Percentiles rank a stretch among this genome's conserved stretches.
Conservation (phyloP, 108 stramenopile genomes). For the Ochromonas danica region DNA sequence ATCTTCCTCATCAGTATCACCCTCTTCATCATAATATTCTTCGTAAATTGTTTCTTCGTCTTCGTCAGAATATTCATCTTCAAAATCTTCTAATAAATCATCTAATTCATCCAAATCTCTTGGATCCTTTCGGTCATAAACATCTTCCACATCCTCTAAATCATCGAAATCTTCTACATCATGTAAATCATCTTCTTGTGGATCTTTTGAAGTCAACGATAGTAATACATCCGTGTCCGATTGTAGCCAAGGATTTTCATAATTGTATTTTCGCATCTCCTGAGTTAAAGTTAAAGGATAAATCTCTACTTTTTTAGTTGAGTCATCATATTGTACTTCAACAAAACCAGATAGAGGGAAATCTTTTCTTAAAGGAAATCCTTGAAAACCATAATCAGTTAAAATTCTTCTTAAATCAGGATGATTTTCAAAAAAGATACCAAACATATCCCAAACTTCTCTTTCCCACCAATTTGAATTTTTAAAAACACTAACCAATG, state of each 20-base stretch:
- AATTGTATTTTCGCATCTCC: not conserved
- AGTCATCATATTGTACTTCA: slow-evolving; percentile 26
- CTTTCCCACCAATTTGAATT: slow-evolving; percentile 27
- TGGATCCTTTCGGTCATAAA: slow-evolving; percentile 15
- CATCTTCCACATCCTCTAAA: slow-evolving; percentile 15
- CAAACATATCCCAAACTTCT: slow-evolving; percentile 27
- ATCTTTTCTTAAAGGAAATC: slow-evolving; percentile 25
- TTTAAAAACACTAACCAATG: slow-evolving; percentile 5
- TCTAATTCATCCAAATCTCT: slow-evolving; percentile 17
- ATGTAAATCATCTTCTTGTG: slow-evolving; percentile 17
- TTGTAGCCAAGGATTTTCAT: slow-evolving; percentile 19
- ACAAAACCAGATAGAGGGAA: slow-evolving; percentile 28
- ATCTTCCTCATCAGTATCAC: slow-evolving; percentile 15
- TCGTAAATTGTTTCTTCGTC: slow-evolving; percentile 16
- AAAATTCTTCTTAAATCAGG: slow-evolving; percentile 30
- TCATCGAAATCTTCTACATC: slow-evolving; percentile 16
- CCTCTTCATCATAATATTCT: slow-evolving; percentile 17
- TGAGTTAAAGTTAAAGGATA: slow-evolving; percentile 16
- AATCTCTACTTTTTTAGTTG: slow-evolving; percentile 18
- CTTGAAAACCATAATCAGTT: slow-evolving; percentile 30
- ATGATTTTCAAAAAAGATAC: slow-evolving; percentile 28
- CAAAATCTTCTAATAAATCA: slow-evolving; percentile 17
- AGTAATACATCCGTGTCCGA: slow-evolving; percentile 15
- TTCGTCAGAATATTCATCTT: slow-evolving; percentile 17
- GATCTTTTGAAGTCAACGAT: slow-evolving; percentile 16